Percentiles rank a stretch among this genome's conserved stretches.
Evolutionary conservation across 257 asterid species (phyloP).

Genomic region (Salvia miltiorrhiza): DNA sequence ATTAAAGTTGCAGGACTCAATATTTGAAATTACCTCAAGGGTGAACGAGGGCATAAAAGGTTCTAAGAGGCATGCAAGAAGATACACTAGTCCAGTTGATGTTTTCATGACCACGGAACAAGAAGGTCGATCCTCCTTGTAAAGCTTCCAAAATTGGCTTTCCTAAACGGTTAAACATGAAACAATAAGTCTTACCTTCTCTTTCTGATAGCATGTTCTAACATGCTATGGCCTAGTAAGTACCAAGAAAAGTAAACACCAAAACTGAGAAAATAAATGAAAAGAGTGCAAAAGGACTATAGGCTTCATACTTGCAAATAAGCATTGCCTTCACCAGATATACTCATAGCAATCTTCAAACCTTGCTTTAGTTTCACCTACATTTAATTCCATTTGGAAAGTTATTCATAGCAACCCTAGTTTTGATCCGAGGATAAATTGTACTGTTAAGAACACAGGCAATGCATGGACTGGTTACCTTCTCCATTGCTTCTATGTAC

Average conservation of each 20-base stretch:
- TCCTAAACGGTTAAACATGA: constrained; percentile 44
- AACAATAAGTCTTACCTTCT: constrained; percentile 3
- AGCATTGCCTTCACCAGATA: constrained; percentile 92
- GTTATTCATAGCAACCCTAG: constrained; percentile 13
- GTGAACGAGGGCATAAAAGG: constrained; percentile 97
- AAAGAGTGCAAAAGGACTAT: constrained; percentile 9
- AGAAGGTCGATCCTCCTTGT: constrained; percentile 70
- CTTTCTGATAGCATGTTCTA: neutral
- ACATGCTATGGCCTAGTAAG: constrained; percentile 2
- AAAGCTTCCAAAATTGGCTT: constrained; percentile 94
- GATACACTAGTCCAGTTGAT: constrained; percentile 83
- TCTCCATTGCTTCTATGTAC: constrained; percentile 90
- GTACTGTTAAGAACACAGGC: constrained; percentile 7
- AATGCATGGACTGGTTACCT: constrained; percentile 44
- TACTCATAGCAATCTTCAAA: constrained; percentile 81
- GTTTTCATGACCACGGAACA: constrained; percentile 89
- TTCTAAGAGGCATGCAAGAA: constrained; percentile 86
- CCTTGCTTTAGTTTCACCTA: constrained; percentile 96
- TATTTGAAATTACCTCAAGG: constrained; percentile 52
- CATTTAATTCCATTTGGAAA: constrained; percentile 19
- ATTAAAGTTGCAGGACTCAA: neutral
- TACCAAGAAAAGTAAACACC: neutral
- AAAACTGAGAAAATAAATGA: neutral
- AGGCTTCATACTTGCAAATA: constrained; percentile 71
- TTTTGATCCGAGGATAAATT: constrained; percentile 7